Evolutionary conservation across 208 protist genomes (phyloP).

Genomic region (Wallacemonas sp.): DNA sequence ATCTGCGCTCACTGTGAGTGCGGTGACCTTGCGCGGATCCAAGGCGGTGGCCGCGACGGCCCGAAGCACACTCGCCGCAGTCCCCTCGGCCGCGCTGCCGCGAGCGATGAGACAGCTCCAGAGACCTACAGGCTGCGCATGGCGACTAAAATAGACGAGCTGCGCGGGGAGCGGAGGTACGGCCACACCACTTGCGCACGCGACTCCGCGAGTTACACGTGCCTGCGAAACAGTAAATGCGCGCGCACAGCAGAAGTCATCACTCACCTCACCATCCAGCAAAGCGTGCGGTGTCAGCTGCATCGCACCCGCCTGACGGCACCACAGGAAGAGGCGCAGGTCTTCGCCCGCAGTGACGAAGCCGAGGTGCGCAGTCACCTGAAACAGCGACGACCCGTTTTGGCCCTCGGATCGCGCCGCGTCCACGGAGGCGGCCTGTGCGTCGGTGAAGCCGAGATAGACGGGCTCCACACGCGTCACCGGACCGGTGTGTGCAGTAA

Average conservation of each 20-base stretch:
- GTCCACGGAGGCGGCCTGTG: neutral
- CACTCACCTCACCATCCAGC: neutral
- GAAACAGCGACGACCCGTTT: slow-evolving; percentile 7
- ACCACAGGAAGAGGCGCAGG: slow-evolving; percentile 61
- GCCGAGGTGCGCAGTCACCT: slow-evolving; percentile 42
- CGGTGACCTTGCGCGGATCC: neutral
- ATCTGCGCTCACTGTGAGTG: slow-evolving; percentile 3
- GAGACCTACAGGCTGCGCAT: neutral
- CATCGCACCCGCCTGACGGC: slow-evolving; percentile 22
- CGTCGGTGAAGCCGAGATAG: neutral
- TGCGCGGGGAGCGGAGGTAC: neutral
- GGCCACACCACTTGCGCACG: neutral
- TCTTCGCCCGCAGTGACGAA: slow-evolving; percentile 63
- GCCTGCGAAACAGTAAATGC: slow-evolving; percentile 20
- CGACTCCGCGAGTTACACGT: neutral
- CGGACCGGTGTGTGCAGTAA: slow-evolving; percentile 61
- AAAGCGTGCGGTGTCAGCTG: slow-evolving; percentile 14
- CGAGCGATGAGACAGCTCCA: neutral
- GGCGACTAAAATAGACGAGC: neutral
- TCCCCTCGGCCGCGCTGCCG: slow-evolving; percentile 1
- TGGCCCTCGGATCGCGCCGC: too few species aligned
- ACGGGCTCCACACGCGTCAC: slow-evolving; percentile 56
- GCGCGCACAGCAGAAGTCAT: slow-evolving; percentile 6
- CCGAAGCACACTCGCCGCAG: neutral
- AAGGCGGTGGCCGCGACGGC: neutral